Evolutionary conservation across 257 asterid genomes (phyloP).

Genomic region (Pogostemon cablin): DNA sequence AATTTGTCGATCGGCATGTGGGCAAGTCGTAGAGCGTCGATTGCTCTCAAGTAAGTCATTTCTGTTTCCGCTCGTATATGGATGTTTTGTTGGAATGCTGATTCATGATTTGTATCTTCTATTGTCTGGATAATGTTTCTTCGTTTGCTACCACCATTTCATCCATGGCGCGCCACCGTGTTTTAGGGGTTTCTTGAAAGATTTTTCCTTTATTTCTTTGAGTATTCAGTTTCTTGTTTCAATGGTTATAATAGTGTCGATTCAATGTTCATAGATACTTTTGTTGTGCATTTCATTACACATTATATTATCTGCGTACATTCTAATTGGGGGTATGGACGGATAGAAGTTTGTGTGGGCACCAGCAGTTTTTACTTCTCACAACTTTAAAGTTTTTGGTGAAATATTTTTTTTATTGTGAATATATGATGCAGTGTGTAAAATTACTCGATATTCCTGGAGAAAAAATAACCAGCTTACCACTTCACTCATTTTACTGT

Average conservation of each 20-base stretch:
- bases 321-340: neutral
- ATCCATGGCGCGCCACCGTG: neutral
- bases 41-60: slow-evolving; percentile 55
- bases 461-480: neutral
- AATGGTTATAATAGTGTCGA: neutral
- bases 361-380: neutral
- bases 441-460: neutral
- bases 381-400: neutral
- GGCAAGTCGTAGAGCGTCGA: slow-evolving; percentile 67
- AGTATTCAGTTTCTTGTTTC: neutral
- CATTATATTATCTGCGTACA: neutral
- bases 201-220: neutral
- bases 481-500: neutral
- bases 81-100: neutral
- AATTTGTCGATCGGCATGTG: slow-evolving; percentile 48
- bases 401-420: slow-evolving; percentile 2
- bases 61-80: neutral
- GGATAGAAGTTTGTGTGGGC: neutral
- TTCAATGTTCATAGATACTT: neutral
- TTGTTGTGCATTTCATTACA: neutral
- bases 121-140: neutral
- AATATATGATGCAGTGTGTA: slow-evolving; percentile 1
- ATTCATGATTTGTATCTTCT: neutral
- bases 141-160: neutral
- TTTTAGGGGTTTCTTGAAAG: neutral